These are phyloP conservation scores for Prunella vulgaris DNA, from an alignment of 257 asterid genomes.

Conservation along the genomic window DNA sequence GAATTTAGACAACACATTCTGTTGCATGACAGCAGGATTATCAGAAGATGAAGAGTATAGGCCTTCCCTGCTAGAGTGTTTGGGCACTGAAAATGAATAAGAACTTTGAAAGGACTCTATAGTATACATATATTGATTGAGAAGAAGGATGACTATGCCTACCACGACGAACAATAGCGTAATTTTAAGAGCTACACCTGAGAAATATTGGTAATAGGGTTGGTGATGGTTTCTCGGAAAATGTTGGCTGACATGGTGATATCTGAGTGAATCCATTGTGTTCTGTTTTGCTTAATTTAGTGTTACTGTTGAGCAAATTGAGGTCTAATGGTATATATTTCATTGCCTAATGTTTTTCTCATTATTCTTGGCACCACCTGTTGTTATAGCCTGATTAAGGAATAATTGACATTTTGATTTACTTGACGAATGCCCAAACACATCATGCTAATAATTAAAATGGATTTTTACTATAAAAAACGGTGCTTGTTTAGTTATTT, in stretches of 20 bases:
- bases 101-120: slow-evolving; percentile 13
- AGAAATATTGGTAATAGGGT: background rate
- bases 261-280: background rate
- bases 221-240: too few species aligned
- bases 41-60: background rate
- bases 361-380: background rate
- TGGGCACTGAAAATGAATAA: background rate
- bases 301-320: background rate
- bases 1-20: background rate
- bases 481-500: background rate
- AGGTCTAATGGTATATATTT: background rate
- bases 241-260: background rate
- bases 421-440: background rate
- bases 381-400: background rate
- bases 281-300: background rate
- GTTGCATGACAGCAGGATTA: background rate
- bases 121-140: slow-evolving; percentile 22
- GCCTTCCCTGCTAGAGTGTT: background rate
- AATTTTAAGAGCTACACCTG: slow-evolving; percentile 6
- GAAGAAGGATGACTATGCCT: slow-evolving; percentile 13
- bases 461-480: background rate
- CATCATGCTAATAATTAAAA: background rate
- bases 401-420: background rate
- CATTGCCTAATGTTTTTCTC: background rate
- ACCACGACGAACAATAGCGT: slow-evolving; percentile 15